These are phyloP conservation scores for Trypanosoma lewisi DNA, from an alignment of 208 protist genomes.

Conservation along the genomic window DNA sequence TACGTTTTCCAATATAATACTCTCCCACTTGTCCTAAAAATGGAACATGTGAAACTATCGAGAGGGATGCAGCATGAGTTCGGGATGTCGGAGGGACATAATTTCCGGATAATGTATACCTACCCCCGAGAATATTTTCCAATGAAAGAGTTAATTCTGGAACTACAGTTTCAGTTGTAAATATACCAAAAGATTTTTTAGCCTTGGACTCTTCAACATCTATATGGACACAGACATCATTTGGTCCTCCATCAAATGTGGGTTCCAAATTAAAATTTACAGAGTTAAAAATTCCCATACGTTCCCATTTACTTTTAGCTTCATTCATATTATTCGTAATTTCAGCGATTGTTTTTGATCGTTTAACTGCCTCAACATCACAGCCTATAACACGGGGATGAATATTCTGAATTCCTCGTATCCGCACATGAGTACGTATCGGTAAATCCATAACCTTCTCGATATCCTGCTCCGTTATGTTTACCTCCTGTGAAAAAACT, in stretches of 20 bases:
- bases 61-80: slow-evolving; percentile 69
- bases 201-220: slow-evolving; percentile 66
- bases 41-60: slow-evolving; percentile 76
- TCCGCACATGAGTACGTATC: slow-evolving; percentile 67
- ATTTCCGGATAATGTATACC: slow-evolving; percentile 74
- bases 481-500: slow-evolving; percentile 29
- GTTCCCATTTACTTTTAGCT: slow-evolving; percentile 52
- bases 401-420: slow-evolving; percentile 48
- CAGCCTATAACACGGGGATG: slow-evolving; percentile 66
- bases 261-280: slow-evolving; percentile 86
- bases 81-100: slow-evolving; percentile 80
- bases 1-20: slow-evolving; percentile 68
- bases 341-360: slow-evolving; percentile 58
- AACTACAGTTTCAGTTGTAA: slow-evolving; percentile 77
- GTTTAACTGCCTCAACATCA: slow-evolving; percentile 75
- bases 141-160: slow-evolving; percentile 73
- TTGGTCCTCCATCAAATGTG: slow-evolving; percentile 52
- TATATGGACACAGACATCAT: slow-evolving; percentile 77
- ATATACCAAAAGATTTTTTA: slow-evolving; percentile 76
- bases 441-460: slow-evolving; percentile 36
- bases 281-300: slow-evolving; percentile 63
- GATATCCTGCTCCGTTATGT: slow-evolving; percentile 59
- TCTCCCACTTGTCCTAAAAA: slow-evolving; percentile 72
- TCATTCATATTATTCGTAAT: slow-evolving; percentile 50
- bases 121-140: slow-evolving; percentile 71